Base-by-base conservation (phyloP, 164 flowering plant species). In the Stephania cephalantha region DNA sequence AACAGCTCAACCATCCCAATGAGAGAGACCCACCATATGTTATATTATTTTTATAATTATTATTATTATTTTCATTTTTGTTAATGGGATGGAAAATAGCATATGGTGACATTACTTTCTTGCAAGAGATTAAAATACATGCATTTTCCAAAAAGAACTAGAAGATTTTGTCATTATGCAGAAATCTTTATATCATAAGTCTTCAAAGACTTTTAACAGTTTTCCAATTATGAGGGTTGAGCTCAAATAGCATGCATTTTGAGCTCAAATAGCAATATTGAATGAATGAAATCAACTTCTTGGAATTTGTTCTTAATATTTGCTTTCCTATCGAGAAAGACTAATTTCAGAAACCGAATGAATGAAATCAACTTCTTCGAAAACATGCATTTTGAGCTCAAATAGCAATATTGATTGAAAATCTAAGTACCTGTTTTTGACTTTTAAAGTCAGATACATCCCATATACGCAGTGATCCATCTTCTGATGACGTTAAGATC, bases 391-490 rank as follows among this genome's bases (percentile, higher is more conserved):
- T 42, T 31, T 61, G 8, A 2, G 31, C 20, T 46, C 18, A n/a
- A 25, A 20, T 55, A 12, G 11, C 18, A 55, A 17, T 29, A 70
- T 20, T 6, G 61, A 31, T 65, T 42, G 45, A 71, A 68, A 50
- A 71, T 7, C 2, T 6, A 45, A 74, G 63, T 22, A 95, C 99
- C 97, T 93, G 98, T 83, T 91, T 94, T 81, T 96, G 99, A 83
- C 89, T 88, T 75, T 84, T 92, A 82, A 96, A 96, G 77, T 96
- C 93, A 82, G 93, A 91, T n/a, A 94, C 97, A 86, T 96, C 99
- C 99, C 99, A 96, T 79, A 90, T 85, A 35, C 99, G 94, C 69
- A 96, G 78, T 5, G 99, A 96, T 70, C 98, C 98, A 85, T 96
- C 98, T 77, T 96, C 99, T 1, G 98, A 96, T 3, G 99, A 91